phyloP scores from a whole-genome alignment of 2,329 filamentous ascomycete species.

The Orbilia oligospora region DNA sequence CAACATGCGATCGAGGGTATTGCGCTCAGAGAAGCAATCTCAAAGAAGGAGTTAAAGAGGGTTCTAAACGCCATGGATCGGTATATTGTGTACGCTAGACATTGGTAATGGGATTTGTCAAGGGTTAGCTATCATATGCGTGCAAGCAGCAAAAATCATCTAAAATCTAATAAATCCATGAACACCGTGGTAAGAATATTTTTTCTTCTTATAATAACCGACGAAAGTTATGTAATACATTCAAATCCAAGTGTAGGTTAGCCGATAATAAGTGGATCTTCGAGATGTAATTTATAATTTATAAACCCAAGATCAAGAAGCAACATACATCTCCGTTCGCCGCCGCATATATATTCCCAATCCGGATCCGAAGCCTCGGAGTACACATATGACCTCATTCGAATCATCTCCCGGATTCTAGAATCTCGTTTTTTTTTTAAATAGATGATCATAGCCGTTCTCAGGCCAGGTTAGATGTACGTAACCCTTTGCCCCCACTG shows the following conservation, averaged over 20 bases:
- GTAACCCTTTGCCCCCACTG: conserved; percentile 1
- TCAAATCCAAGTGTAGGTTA: not conserved
- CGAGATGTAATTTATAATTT: not conserved
- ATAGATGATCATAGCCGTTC: not conserved
- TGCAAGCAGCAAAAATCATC: too few relatives aligned
- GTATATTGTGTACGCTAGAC: conserved; percentile 75
- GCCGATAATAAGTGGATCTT: not conserved
- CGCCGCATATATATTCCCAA: conserved; percentile 18
- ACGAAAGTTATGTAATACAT: not conserved
- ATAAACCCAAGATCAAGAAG: not conserved
- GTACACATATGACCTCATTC: conserved; percentile 6
- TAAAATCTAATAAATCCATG: not conserved
- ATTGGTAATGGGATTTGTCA: conserved; percentile 72
- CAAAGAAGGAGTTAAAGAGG: conserved; percentile 83
- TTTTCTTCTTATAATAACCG: not conserved
- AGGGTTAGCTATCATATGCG: too few relatives aligned
- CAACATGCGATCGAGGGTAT: conserved; percentile 87
- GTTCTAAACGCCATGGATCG: conserved; percentile 77
- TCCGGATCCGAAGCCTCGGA: not conserved
- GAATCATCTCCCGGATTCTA: not conserved
- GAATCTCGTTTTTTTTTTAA: not conserved
- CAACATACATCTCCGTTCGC: not conserved
- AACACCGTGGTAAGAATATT: not conserved
- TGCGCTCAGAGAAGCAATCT: conserved; percentile 85
- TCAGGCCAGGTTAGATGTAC: conserved; percentile 1